Base-by-base conservation (phyloP, 2,329 filamentous ascomycete genomes). In the Lecanicillium sp. region DNA sequence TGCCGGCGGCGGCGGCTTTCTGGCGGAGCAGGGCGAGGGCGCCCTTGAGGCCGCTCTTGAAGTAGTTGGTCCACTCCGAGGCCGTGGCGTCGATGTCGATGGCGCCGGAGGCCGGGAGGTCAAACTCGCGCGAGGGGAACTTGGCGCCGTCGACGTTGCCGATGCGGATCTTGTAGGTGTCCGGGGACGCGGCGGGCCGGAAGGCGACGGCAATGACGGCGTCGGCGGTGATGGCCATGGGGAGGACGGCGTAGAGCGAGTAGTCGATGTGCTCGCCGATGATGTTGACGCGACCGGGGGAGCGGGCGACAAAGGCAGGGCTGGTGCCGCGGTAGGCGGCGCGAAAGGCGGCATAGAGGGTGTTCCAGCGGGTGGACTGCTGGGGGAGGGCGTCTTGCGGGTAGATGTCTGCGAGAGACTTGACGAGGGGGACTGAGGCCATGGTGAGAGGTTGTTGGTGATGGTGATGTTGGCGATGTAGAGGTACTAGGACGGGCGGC, bases 181-280 rank as follows among this genome's bases (percentile, higher is more conserved):
- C 65, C 24, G 67, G 66, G 29, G 73, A 61, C 6, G 74, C 69
- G 5, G 71, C 62, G 33, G 77, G 66, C 23, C 75, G 74, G 49
- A 75, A 70, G 58, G 65, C 77, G 30, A 96, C 87, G 44, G 91
- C 93, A 60, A 98, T 79, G 51, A 98, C 78, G 49, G 90, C 85
- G 67, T 98, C 93, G 53, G 89, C 87, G 5, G 87, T 89, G 56
- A 97, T 90, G 53, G 91, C 93, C 82, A 96, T 96, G 44, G 93
- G 93, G 20, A 98, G 77, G 51, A 96, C 90, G 58, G 93, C 84
- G 73, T 97, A 98, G 17, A 98, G 80, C 12, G 89, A 95, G 72
- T 98, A 98, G 72, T 98, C 93, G 61, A 98, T 95, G 72, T 98
- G 93, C 76, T 98, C 93, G 66, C 93, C 93, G 63, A 98, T 96